phyloP scores from a whole-genome alignment of 1,284 basidiomycete genomes.

The Jaminaea rosea region DNA sequence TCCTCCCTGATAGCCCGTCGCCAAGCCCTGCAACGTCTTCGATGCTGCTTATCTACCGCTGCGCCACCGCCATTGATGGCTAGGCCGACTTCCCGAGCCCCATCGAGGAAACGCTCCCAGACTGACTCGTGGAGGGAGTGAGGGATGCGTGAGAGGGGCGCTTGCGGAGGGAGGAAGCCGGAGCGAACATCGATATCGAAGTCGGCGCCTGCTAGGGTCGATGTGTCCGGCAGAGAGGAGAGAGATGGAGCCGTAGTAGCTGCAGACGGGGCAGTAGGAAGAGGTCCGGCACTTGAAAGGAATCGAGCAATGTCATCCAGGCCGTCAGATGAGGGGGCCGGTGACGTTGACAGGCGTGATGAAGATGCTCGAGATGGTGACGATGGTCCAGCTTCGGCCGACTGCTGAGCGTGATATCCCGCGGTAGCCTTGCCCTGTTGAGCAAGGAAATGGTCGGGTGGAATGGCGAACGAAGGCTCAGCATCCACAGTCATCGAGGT shows the following conservation, averaged over 20 bases:
- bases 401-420: not conserved
- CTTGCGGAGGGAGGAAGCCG: constrained; percentile 80
- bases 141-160: constrained; percentile 61
- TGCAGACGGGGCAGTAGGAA: constrained; percentile 13
- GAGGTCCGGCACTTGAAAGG: constrained; percentile 16
- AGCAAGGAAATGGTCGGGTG: constrained; percentile 33
- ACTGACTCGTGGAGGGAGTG: constrained; percentile 53
- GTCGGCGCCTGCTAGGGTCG: constrained; percentile 81
- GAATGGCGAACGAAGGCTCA: too few species aligned
- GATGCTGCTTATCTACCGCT: constrained; percentile 14
- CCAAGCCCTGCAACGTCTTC: constrained; percentile 52
- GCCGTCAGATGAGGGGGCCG: constrained; percentile 2
- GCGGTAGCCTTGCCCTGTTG: constrained; percentile 15
- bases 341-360: too few species aligned
- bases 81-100: constrained; percentile 48
- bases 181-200: constrained; percentile 87
- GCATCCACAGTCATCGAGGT: too few species aligned
- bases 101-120: constrained; percentile 59
- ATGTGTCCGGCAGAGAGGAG: constrained; percentile 57
- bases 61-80: constrained; percentile 15
- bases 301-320: constrained; percentile 12
- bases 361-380: too few species aligned
- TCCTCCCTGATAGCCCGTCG: constrained; percentile 54
- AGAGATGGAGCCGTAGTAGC: not conserved
- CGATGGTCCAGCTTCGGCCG: not conserved